These are phyloP conservation scores for Coemansia interrupta DNA, from an alignment of 192 early-diverging fungal species.

Conservation along the genomic window DNA sequence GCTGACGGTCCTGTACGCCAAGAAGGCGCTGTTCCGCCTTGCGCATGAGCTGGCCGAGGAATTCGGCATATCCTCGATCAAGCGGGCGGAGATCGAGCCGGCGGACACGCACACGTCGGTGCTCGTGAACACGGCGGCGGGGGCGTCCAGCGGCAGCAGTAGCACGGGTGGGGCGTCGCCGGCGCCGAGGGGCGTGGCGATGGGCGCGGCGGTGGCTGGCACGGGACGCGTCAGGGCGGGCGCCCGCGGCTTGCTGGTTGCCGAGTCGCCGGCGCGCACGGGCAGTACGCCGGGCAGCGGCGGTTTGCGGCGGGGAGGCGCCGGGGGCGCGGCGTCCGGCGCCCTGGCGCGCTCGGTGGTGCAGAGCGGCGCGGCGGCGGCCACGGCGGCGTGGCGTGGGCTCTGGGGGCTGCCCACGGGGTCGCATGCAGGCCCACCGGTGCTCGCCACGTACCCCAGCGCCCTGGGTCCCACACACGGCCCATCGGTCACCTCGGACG, in stretches of 20 bases:
- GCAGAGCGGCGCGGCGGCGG: slow-evolving; percentile 24
- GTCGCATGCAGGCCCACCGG: slow-evolving; percentile 46
- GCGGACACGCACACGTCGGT: slow-evolving; percentile 21
- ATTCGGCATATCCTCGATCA: slow-evolving; percentile 48
- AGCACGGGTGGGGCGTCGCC: slow-evolving; percentile 8
- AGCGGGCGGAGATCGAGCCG: slow-evolving; percentile 45
- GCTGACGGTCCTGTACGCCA: slow-evolving; percentile 32
- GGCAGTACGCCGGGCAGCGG: slow-evolving; percentile 1
- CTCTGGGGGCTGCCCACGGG: slow-evolving; percentile 52
- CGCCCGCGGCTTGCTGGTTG: slow-evolving; percentile 38
- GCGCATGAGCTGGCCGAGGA: slow-evolving; percentile 52
- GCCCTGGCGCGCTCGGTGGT: slow-evolving; percentile 18
- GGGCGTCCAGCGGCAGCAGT: background rate
- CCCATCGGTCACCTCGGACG: slow-evolving; percentile 23
- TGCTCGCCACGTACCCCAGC: slow-evolving; percentile 47
- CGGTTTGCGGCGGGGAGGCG: slow-evolving; percentile 8
- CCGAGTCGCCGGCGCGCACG: slow-evolving; percentile 36
- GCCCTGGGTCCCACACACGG: slow-evolving; percentile 40
- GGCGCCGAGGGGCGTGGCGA: slow-evolving; percentile 17
- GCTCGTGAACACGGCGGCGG: background rate
- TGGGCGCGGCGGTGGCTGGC: slow-evolving; percentile 34
- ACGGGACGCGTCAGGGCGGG: slow-evolving; percentile 34
- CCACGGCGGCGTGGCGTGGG: slow-evolving; percentile 44
- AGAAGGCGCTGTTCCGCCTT: slow-evolving; percentile 41
- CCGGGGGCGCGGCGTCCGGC: slow-evolving; percentile 9